These are phyloP conservation scores for Comarum palustre DNA, from an alignment of 306 rosid genomes.

Conservation along the genomic window DNA sequence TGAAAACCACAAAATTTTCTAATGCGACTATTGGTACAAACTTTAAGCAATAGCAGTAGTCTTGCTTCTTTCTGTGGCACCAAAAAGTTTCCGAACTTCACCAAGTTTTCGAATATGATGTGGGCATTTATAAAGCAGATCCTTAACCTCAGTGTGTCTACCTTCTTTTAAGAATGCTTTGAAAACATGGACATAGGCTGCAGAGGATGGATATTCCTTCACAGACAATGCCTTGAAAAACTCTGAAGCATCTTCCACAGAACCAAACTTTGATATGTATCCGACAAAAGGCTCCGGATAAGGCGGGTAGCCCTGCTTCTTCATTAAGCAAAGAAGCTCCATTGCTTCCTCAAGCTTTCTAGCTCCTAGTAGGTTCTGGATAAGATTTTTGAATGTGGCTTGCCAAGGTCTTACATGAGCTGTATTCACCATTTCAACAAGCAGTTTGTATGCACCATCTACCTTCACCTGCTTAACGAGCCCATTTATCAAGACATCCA, in stretches of 20 bases:
- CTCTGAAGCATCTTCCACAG: slow-evolving; percentile 69
- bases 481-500: slow-evolving; percentile 62
- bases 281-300: slow-evolving; percentile 49
- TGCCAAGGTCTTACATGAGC: slow-evolving; percentile 62
- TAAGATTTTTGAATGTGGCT: slow-evolving; percentile 57
- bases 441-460: slow-evolving; percentile 57
- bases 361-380: slow-evolving; percentile 48
- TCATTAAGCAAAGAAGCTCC: slow-evolving; percentile 61
- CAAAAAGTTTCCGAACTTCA: slow-evolving; percentile 54
- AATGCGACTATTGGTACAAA: background rate
- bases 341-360: slow-evolving; percentile 76
- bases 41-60: slow-evolving; percentile 31
- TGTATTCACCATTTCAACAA: slow-evolving; percentile 50
- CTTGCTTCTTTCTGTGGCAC: slow-evolving; percentile 37
- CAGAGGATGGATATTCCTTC: slow-evolving; percentile 46
- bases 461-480: slow-evolving; percentile 48
- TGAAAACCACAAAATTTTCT: background rate
- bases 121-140: slow-evolving; percentile 65
- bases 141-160: slow-evolving; percentile 69
- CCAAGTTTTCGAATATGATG: slow-evolving; percentile 51
- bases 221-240: slow-evolving; percentile 58
- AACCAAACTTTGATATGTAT: slow-evolving; percentile 70
- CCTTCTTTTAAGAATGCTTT: slow-evolving; percentile 64
- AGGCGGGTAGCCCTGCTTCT: slow-evolving; percentile 60
- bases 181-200: slow-evolving; percentile 62